Conservation (phyloP, 192 early-diverging fungal species). For the Chytriomyces sp. region DNA sequence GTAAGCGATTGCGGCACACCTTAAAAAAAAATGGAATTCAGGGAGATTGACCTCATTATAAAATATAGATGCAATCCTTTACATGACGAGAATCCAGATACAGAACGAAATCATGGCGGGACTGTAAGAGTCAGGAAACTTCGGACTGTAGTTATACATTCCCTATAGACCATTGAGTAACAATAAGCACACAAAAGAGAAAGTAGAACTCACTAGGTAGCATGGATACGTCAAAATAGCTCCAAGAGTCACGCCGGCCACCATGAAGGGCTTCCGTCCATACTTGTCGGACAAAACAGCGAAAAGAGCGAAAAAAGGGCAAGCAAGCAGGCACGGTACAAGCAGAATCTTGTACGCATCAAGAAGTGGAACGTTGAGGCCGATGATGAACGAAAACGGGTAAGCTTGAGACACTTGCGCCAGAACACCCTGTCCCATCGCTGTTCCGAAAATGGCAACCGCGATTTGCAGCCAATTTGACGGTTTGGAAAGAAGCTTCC, state of each 20-base stretch:
- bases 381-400: constrained; percentile 6
- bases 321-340: constrained; percentile 20
- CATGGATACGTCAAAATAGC: constrained; percentile 29
- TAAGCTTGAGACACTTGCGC: constrained; percentile 23
- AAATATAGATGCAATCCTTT: no score
- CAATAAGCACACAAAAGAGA: no score
- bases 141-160: constrained; percentile 11
- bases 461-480: constrained; percentile 13
- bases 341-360: constrained; percentile 15
- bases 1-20: constrained; percentile 24
- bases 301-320: constrained; percentile 32
- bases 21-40: no score
- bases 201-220: constrained; percentile 14
- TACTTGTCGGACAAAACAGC: constrained; percentile 30
- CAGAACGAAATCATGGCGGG: constrained; percentile 14
- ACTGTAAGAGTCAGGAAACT: constrained; percentile 11
- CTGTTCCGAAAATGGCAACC: constrained; percentile 22
- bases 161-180: constrained; percentile 11
- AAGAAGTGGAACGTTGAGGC: background rate
- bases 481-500: background rate
- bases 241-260: constrained; percentile 23
- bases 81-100: constrained; percentile 21
- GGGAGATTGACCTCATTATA: no score
- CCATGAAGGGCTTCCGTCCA: constrained; percentile 34
- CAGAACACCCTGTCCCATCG: constrained; percentile 36